Evolutionary conservation across 202 grass and related monocot genomes (phyloP).

Genomic region (Zoysia matrella): DNA sequence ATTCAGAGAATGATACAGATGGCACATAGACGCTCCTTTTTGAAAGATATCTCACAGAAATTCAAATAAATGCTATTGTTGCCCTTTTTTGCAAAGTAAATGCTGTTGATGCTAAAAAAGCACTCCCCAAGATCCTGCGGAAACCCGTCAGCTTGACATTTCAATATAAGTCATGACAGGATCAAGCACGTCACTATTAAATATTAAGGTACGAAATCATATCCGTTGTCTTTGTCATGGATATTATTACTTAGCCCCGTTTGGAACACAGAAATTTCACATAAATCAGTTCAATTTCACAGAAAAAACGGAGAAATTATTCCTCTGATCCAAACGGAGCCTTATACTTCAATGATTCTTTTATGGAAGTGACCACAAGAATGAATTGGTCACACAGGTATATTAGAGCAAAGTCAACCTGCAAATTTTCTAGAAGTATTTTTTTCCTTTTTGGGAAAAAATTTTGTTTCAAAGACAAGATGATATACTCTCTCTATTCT

Average conservation of each 20-base stretch:
- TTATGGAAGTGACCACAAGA: conserved; percentile 3
- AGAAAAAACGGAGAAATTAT: no score
- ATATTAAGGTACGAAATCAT: no score
- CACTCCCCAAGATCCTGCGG: background rate
- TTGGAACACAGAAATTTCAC: no score
- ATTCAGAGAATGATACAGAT: no score
- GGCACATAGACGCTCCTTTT: no score
- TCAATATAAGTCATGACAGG: background rate
- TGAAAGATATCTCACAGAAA: background rate
- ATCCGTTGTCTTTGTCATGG: background rate
- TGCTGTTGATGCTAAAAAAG: background rate
- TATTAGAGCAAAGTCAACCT: conserved; percentile 17
- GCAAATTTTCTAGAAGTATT: background rate
- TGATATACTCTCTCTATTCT: no score
- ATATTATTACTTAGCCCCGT: conserved; percentile 3
- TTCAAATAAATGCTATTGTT: background rate
- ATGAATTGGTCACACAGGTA: conserved; percentile 18
- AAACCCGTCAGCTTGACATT: conserved; percentile 25
- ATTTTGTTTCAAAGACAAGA: no score
- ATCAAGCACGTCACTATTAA: background rate
- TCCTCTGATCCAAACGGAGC: no score
- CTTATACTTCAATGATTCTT: background rate
- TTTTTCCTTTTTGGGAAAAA: no score
- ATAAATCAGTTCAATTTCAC: no score
- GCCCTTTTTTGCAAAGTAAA: no score